Evolutionary conservation across 768 basidiomycete genomes (phyloP).

Genomic region (Mycena rebaudengoi): DNA sequence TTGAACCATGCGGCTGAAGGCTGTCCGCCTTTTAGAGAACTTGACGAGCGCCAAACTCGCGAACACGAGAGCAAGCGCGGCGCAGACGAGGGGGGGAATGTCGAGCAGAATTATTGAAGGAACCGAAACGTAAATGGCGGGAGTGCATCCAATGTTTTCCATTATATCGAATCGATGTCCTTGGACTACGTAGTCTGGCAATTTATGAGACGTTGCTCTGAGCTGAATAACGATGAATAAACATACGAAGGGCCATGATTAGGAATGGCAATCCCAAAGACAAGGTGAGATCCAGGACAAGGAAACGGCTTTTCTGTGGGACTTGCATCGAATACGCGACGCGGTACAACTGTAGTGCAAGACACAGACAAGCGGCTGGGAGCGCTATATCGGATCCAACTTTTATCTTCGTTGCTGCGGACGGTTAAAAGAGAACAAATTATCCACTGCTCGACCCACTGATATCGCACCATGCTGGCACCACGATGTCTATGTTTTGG

Average conservation of each 20-base stretch:
- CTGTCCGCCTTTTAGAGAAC: background rate
- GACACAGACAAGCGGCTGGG: conserved; percentile 42
- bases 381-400: conserved; percentile 53
- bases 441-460: conserved; percentile 38
- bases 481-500: conserved; percentile 39
- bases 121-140: background rate
- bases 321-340: too few species aligned
- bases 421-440: background rate
- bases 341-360: conserved; percentile 54
- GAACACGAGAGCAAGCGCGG: background rate
- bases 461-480: conserved; percentile 58
- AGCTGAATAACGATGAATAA: background rate
- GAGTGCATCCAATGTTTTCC: conserved; percentile 7
- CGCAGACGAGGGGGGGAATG: background rate
- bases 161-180: conserved; percentile 7
- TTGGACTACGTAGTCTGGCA: conserved; percentile 2
- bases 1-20: background rate
- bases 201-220: background rate
- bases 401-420: conserved; percentile 52
- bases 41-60: background rate
- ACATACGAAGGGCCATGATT: conserved; percentile 12
- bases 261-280: background rate
- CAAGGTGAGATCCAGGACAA: conserved; percentile 35
- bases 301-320: conserved; percentile 36
- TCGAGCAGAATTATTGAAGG: background rate